Evolutionary conservation across 2,329 filamentous ascomycete genomes (phyloP), one percentile per base, ranked within the genome.

Genomic region (Alternaria ethzedia): DNA sequence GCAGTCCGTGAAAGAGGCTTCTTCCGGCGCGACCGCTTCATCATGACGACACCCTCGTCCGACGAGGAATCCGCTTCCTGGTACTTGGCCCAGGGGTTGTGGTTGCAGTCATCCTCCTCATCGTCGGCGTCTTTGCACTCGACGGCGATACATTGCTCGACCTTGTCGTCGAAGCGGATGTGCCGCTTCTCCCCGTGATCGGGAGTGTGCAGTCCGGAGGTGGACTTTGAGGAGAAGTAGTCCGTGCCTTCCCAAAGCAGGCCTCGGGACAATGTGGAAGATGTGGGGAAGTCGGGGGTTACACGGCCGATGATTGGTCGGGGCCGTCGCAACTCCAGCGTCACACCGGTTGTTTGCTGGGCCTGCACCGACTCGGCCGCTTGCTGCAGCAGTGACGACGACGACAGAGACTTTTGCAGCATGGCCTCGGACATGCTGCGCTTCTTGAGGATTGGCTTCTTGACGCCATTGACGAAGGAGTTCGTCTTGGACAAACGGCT

Each of bases 361-460:
- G 94, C 92, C 76, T 95, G 91, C 12, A 97, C 89, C 20, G 92
- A 92, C 20, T 93, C 93, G 1, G 93, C 91, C 7, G 94, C 94
- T 80, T 97, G 93, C 80, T 96, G 95, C 17, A 98, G 83, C 15
- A 98, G 85, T 6, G 94, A 97, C 3, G 94, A 95, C 2, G 93
- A 90, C 1, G 94, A 97, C 8, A 97, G 80, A 0, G 94, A 97
- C 66, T 90, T 88, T 78, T 97, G 94, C 9, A 98, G 86, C 88
- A 98, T 97, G 45, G 96, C 87, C 80, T 98, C 95, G 0, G 95
- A 98, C 86, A 97, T 95, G 80, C 93, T 97, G 69, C 94, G 89
- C 85, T 97, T 98, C 83, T 98, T 98, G 63, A 99, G 82, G 63
- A 98, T 98, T 2, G 94, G 93, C 81, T 97, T 97, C 82, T 94